Evolutionary conservation across 176 grass and related monocot species (phyloP), one percentile per base, ranked within the genome.

Genomic region (Oryza brachyantha): DNA sequence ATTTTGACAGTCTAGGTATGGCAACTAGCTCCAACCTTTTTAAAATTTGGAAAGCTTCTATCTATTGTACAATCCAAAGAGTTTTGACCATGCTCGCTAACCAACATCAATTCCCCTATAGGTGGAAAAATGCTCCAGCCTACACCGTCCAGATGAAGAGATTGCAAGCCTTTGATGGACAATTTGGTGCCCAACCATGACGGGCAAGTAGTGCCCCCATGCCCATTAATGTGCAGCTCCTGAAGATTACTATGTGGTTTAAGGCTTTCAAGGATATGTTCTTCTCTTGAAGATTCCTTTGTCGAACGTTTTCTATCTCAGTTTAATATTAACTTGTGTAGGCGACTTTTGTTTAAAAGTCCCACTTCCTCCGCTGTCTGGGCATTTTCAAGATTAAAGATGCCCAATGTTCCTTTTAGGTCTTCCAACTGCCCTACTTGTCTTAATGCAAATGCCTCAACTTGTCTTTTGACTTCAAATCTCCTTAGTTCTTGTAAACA

Each of bases 331-430:
- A 80, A 2, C 25, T 13, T 3, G 0, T 28, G 63, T 3, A 80
- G 32, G 52, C 32, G 34, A 1, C 22, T 61, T 61, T 70, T 70
- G 2, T 70, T 12, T 0, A 32, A 2, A 1, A 80, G 4, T 24
- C 61, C 61, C 24, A 13, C 11, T 61, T 22, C 66, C 0, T 12
- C 5, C 10, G 1, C 66, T 4, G 0, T 4, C 3, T 31, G 0
- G 3, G 59, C 66, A 3, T 70, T 80, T 31, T 80, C 78, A 2
- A 80, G 50, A 43, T 70, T 80, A 60, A 1, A 60, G 24, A 80
- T 80, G 24, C 0, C 0, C 2, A 70, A 16, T 0, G 65, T 13
- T 69, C 77, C 66, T 7, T 37, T 38, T 3, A 80, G 10, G 24
- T 29, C 31, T 19, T 1, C 10, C 64, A 81, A 6, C 0, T 70